Evolutionary conservation across 1,284 basidiomycete genomes (phyloP).

Genomic region (Leccinum subrobustum): DNA sequence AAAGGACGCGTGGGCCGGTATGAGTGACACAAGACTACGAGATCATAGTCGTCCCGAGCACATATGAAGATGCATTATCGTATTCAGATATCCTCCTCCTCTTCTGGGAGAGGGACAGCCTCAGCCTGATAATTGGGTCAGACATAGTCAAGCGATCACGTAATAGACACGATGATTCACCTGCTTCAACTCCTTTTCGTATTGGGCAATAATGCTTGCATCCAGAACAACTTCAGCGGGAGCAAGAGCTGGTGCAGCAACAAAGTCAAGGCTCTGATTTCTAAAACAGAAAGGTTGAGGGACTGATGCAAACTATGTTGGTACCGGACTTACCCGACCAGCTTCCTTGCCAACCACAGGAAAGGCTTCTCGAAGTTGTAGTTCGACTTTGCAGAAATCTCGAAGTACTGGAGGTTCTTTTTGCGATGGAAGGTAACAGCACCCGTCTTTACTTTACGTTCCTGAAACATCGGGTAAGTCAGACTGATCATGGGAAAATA

Average conservation of each 20-base stretch:
- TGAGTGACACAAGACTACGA: constrained; percentile 22
- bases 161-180: constrained; percentile 38
- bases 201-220: constrained; percentile 77
- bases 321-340: constrained; percentile 78
- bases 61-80: constrained; percentile 16
- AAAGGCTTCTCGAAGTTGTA: constrained; percentile 99
- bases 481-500: constrained; percentile 1
- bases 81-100: constrained; percentile 71
- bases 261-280: constrained; percentile 90
- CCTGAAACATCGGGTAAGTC: constrained; percentile 49
- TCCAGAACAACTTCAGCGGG: constrained; percentile 94
- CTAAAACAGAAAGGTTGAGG: constrained; percentile 38
- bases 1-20: constrained; percentile 14
- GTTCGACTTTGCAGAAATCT: constrained; percentile 99
- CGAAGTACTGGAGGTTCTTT: constrained; percentile 99
- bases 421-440: constrained; percentile 99
- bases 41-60: constrained; percentile 22
- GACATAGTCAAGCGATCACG: not conserved
- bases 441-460: constrained; percentile 99
- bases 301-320: not conserved
- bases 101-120: constrained; percentile 74
- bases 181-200: constrained; percentile 76
- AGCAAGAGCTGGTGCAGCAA: constrained; percentile 93
- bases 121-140: constrained; percentile 52
- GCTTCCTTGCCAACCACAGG: constrained; percentile 98